These are phyloP conservation scores for Kuraishia borneana DNA, from an alignment of 805 yeast species.

Conservation along the genomic window DNA sequence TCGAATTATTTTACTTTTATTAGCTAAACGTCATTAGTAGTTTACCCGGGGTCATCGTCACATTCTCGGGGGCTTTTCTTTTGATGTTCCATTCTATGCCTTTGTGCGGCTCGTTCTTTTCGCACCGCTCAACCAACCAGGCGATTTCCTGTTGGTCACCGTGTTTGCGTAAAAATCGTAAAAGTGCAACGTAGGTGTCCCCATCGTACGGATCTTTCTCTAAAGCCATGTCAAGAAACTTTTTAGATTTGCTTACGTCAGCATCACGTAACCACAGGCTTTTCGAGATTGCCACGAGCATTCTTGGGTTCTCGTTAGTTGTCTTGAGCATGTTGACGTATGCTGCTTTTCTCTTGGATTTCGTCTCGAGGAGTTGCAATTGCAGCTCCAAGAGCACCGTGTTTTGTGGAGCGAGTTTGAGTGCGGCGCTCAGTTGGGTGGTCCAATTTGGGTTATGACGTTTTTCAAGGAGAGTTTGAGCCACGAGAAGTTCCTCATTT, in stretches of 20 bases:
- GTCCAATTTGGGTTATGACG: too few relatives aligned
- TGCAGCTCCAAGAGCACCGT: constrained; percentile 63
- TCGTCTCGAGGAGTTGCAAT: constrained; percentile 31
- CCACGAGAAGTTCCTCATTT: constrained; percentile 44
- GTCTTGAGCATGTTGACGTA: constrained; percentile 62
- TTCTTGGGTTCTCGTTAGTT: constrained; percentile 39
- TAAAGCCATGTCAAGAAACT: constrained; percentile 68
- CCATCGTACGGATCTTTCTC: constrained; percentile 49
- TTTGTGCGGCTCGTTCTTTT: constrained; percentile 39
- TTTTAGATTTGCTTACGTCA: constrained; percentile 47
- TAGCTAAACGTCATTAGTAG: neutral
- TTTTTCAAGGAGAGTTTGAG: constrained; percentile 47
- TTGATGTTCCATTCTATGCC: too few relatives aligned
- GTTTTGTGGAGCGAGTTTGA: too few relatives aligned
- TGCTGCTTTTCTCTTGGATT: constrained; percentile 41
- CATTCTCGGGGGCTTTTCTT: too few relatives aligned
- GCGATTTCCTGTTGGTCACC: constrained; percentile 26
- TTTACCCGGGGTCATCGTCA: too few relatives aligned
- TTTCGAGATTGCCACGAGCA: constrained; percentile 55
- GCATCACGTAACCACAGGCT: constrained; percentile 52
- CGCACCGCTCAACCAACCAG: constrained; percentile 23
- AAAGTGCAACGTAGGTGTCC: constrained; percentile 67
- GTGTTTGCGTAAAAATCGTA: constrained; percentile 29
- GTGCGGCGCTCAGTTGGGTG: too few relatives aligned
- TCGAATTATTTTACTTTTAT: neutral